Base-by-base conservation (phyloP, 441 rosid species). In the Erodium chrysanthum region DNA sequence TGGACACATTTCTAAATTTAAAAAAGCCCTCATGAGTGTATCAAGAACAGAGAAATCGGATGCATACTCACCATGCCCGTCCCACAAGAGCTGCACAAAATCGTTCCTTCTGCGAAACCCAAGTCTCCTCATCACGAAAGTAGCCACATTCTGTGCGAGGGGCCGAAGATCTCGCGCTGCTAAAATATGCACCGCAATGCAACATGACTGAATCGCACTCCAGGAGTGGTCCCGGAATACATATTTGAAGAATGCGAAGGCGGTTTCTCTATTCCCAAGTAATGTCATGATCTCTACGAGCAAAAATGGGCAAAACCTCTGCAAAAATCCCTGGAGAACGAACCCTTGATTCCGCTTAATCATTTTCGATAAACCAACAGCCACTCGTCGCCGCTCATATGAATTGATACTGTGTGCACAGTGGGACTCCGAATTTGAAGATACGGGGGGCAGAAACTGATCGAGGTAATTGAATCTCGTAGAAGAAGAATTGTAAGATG, bases 161-260 rank as follows among this genome's bases (percentile, higher is more conserved):
- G 73, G 59, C 17, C 80, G 76, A 35, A 77, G 75, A 71, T 80
- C 68, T 27, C 76, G 70, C 1, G 84, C 74, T 3, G 84, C 87
- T 71, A 88, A 76, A 42, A 79, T 50, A 81, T 84, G 95, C 0
- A 84, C 88, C 2, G 76, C 86, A 1, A 79, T 44, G 76, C 90
- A 86, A 71, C 76, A 79, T 23, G 84, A 74, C 58, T 68, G 70
- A 33, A 84, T 71, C 7, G 70, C 67, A 29, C 60, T 42, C 63
- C 76, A 79, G 0, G 92, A 85, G 67, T 79, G 78, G 62, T 78
- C 78, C 18, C 73, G 70, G 72, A 85, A 85, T 0, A 65, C 81
- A n/a, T 80, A 70, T 71, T 84, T 88, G 74, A 88, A 86, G 77
- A 88, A 84, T 12, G 90, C 87, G 70, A 80, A 82, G 10, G 90